A percentile compares a stretch with the other conserved stretches of the same genome.
Conservation (phyloP, 75 land plant species). For the Pinus tabuliformis region DNA sequence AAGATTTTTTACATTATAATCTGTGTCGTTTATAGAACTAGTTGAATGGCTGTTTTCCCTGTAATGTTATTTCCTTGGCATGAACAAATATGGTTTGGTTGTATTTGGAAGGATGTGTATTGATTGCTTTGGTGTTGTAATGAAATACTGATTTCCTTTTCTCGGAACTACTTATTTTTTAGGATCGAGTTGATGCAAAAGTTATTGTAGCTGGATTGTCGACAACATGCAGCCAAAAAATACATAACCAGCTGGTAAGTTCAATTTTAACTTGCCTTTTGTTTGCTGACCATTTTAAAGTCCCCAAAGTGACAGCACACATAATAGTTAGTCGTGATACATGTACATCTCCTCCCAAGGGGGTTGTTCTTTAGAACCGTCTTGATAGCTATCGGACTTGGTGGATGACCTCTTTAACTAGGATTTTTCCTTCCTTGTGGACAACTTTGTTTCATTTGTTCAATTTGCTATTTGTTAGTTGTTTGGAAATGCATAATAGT, state of each 20-base stretch:
- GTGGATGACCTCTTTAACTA: no score
- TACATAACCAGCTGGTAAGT: constrained; percentile 94
- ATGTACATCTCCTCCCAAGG: not conserved
- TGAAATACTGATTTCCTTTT: not conserved
- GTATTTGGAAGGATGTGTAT: not conserved
- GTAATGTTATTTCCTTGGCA: not conserved
- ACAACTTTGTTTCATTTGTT: no score
- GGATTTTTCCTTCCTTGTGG: no score
- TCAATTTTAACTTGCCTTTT: not conserved
- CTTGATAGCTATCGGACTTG: not conserved
- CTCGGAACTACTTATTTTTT: constrained; percentile 1
- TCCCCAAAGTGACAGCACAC: not conserved
- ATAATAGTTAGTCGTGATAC: not conserved
- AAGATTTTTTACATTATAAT: not conserved
- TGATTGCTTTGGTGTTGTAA: not conserved
- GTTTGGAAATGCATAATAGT: no score
- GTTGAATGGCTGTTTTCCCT: not conserved
- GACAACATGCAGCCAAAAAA: constrained; percentile 97
- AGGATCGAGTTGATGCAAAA: constrained; percentile 79
- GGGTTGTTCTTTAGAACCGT: not conserved
- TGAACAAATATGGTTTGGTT: not conserved
- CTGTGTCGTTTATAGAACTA: not conserved
- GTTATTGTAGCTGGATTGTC: constrained; percentile 86
- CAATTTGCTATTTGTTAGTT: no score
- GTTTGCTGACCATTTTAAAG: not conserved